These are phyloP conservation scores for Candida glaebosa DNA, from an alignment of 805 yeast genomes.

Conservation along the genomic window DNA sequence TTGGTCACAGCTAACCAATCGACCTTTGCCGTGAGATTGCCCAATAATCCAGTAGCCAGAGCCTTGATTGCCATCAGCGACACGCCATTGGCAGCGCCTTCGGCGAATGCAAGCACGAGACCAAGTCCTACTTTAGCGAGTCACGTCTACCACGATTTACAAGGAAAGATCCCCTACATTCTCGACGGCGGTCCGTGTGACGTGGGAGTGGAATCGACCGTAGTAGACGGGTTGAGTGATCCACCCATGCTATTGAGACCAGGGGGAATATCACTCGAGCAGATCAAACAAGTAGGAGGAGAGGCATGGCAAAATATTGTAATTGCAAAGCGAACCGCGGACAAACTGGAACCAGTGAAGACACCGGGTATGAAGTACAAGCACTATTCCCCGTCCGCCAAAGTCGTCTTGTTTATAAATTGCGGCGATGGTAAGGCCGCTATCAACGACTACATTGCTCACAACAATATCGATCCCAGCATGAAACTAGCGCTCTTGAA, in stretches of 20 bases:
- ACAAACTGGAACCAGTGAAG: slow-evolving; percentile 62
- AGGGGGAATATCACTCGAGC: slow-evolving; percentile 86
- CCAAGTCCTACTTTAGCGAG: slow-evolving; percentile 90
- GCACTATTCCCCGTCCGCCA: slow-evolving; percentile 90
- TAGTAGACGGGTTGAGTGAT: slow-evolving; percentile 77
- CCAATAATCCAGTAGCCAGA: slow-evolving; percentile 82
- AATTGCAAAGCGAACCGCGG: slow-evolving; percentile 65
- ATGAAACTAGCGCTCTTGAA: slow-evolving; percentile 52
- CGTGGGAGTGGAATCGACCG: slow-evolving; percentile 94
- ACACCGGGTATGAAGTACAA: slow-evolving; percentile 99
- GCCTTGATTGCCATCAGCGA: slow-evolving; percentile 83
- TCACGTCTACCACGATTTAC: slow-evolving; percentile 79
- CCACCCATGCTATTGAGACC: slow-evolving; percentile 93
- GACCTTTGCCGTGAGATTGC: slow-evolving; percentile 91
- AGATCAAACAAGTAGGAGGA: slow-evolving; percentile 66
- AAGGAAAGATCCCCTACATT: slow-evolving; percentile 77
- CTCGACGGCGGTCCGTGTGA: slow-evolving; percentile 86
- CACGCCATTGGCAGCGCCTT: slow-evolving; percentile 94
- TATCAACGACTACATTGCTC: slow-evolving; percentile 22
- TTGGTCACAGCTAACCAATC: slow-evolving; percentile 82
- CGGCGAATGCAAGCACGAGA: slow-evolving; percentile 93
- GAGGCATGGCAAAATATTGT: slow-evolving; percentile 58
- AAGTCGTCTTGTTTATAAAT: slow-evolving; percentile 63
- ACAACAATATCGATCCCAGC: slow-evolving; percentile 11
- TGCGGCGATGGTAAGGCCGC: slow-evolving; percentile 42